Evolutionary conservation across 257 asterid genomes (phyloP), one percentile per base, ranked within the genome.

Genomic region (Fraxinus quadrangulata): DNA sequence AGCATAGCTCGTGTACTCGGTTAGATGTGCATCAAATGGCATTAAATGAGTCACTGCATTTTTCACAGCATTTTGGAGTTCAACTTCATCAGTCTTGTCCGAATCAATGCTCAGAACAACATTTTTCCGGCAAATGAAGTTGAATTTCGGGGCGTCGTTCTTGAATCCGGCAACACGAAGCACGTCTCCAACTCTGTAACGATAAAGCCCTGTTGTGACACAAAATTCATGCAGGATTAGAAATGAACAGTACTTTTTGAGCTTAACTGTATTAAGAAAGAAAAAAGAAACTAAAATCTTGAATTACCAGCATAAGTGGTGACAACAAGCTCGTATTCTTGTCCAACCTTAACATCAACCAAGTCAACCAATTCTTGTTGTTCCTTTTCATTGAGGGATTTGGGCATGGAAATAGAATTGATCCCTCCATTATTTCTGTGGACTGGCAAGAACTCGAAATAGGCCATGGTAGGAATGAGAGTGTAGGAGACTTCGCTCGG

Each of bases 361-460:
- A 54, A 54, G 26, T 54, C 24, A 19, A 54, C 65, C 65, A 54
- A n/a, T 54, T 54, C 24, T 54, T 54, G 26, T n/a, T 54, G 65
- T 54, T 54, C 65, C 65, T 54, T 54, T n/a, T 54, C 65, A 54
- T n/a, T 54, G 24, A 54, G 65, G 65, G 65, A 54, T 19, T 54
- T 54, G 65, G 65, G 6, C 23, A 19, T 54, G 65, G 65, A n/a
- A 54, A 54, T n/a, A 54, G 65, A 54, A 54, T 47, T 47, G 56
- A 47, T 47, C 56, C 26, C 9, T 1, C 65, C 65, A 54, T 54
- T 54, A 17, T 54, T 54, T 54, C 24, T 54, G 1, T 54, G 65
- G 24, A 54, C 65, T 0, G 65, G 65, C 24, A 54, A 54, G 65
- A 54, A 54, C 65, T 54, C 65, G 65, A 54, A 54, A 17, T 54